These are phyloP conservation scores for Pythium chondricola DNA, from an alignment of 352 stramenopile species.

Conservation along the genomic window DNA sequence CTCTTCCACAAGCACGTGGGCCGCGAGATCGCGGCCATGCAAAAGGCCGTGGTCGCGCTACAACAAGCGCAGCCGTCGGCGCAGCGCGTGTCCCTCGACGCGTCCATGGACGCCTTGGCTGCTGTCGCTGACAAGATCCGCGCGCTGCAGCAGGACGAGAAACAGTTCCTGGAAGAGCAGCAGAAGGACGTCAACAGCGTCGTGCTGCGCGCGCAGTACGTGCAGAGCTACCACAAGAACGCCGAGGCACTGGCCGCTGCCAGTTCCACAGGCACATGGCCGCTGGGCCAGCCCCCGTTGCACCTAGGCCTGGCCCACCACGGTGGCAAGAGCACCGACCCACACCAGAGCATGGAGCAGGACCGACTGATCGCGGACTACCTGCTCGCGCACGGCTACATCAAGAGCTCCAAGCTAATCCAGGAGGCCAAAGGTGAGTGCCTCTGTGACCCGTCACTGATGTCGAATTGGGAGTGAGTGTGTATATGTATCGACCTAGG, in stretches of 20 bases:
- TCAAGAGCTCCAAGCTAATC: slow-evolving; percentile 64
- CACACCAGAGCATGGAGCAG: slow-evolving; percentile 14
- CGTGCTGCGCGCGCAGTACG: slow-evolving; percentile 31
- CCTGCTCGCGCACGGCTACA: slow-evolving; percentile 56
- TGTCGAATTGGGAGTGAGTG: too few species aligned
- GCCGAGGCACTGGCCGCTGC: slow-evolving; percentile 21
- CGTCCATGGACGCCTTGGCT: slow-evolving; percentile 40
- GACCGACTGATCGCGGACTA: slow-evolving; percentile 72
- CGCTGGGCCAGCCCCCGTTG: slow-evolving; percentile 5
- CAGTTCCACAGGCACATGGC: background rate
- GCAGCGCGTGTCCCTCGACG: slow-evolving; percentile 54
- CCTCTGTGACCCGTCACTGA: slow-evolving; percentile 8
- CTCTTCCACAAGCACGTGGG: slow-evolving; percentile 79
- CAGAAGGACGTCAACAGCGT: slow-evolving; percentile 52
- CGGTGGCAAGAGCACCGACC: slow-evolving; percentile 12
- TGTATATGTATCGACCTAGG: too few species aligned
- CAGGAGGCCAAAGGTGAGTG: slow-evolving; percentile 43
- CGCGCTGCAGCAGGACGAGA: slow-evolving; percentile 39
- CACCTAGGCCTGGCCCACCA: slow-evolving; percentile 14
- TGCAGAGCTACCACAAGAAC: slow-evolving; percentile 23
- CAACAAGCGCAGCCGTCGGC: slow-evolving; percentile 49
- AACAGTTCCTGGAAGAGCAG: slow-evolving; percentile 39
- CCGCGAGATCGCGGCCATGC: slow-evolving; percentile 45
- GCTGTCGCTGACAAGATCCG: slow-evolving; percentile 38
- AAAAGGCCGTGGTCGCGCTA: slow-evolving; percentile 40